A percentile compares a stretch with the other conserved stretches of the same genome.
phyloP scores from a whole-genome alignment of 179 eudicot genomes.

The Silene coronaria region DNA sequence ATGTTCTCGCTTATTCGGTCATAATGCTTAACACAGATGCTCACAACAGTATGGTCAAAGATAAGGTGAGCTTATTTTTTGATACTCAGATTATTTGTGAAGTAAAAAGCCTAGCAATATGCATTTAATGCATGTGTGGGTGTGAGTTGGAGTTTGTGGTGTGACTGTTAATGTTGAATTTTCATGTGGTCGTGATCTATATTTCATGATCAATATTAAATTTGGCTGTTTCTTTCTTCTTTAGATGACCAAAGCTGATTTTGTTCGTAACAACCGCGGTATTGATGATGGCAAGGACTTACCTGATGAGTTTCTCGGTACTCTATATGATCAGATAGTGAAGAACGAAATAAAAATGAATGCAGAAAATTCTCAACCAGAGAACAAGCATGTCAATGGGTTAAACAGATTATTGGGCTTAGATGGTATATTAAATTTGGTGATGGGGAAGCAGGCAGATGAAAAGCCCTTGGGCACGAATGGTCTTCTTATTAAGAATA shows the following conservation, averaged over 20 bases:
- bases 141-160: constrained; percentile 13
- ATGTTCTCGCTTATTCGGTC: constrained; percentile 97
- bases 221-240: constrained; percentile 19
- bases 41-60: constrained; percentile 92
- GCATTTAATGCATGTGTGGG: too few relatives aligned
- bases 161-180: constrained; percentile 42
- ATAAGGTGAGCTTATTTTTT: constrained; percentile 88
- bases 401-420: constrained; percentile 82
- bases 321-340: constrained; percentile 86
- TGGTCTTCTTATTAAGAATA: constrained; percentile 80
- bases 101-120: too few relatives aligned
- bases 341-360: constrained; percentile 95
- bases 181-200: background rate
- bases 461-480: constrained; percentile 91
- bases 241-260: constrained; percentile 95
- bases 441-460: constrained; percentile 79
- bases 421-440: constrained; percentile 93
- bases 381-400: constrained; percentile 80
- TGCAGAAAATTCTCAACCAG: constrained; percentile 71
- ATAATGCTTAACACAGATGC: constrained; percentile 99
- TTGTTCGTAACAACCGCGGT: constrained; percentile 93
- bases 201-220: constrained; percentile 1
- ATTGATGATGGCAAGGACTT: constrained; percentile 95
- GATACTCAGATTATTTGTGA: constrained; percentile 38
- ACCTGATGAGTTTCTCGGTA: constrained; percentile 82